These are phyloP conservation scores for Eragrostis nindensis DNA, from an alignment of 176 grass and related monocot genomes.

Conservation along the genomic window DNA sequence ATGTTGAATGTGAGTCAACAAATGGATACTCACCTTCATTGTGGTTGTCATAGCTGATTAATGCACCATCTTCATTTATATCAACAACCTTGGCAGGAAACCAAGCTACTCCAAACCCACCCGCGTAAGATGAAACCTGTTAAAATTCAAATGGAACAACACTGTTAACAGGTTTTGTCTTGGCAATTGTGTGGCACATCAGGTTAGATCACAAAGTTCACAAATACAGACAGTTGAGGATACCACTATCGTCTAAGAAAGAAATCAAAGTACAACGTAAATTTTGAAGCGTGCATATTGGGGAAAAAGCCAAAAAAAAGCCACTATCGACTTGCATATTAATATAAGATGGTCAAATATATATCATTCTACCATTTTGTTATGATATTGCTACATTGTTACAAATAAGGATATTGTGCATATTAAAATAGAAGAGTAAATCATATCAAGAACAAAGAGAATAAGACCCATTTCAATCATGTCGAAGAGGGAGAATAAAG, in stretches of 20 bases:
- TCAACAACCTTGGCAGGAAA: constrained; percentile 85
- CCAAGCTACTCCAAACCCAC: constrained; percentile 67
- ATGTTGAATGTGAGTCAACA: constrained; percentile 33
- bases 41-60: constrained; percentile 63
- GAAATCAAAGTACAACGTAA: background rate
- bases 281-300: background rate
- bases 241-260: background rate
- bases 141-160: constrained; percentile 34
- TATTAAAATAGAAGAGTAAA: background rate
- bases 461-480: constrained; percentile 5
- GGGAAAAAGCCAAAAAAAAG: background rate
- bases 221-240: background rate
- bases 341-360: background rate
- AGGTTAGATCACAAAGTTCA: background rate
- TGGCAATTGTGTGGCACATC: background rate
- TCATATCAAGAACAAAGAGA: background rate
- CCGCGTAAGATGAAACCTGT: constrained; percentile 68
- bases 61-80: constrained; percentile 72
- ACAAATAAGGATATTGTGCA: background rate
- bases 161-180: constrained; percentile 1
- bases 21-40: constrained; percentile 66
- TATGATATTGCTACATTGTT: constrained; percentile 4
- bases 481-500: background rate
- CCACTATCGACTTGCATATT: background rate
- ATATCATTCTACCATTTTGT: constrained; percentile 25